Percentiles rank a stretch among this genome's conserved stretches.
Conservation (phyloP, 2,329 filamentous ascomycete species). For the Dactylellina leptospora region DNA sequence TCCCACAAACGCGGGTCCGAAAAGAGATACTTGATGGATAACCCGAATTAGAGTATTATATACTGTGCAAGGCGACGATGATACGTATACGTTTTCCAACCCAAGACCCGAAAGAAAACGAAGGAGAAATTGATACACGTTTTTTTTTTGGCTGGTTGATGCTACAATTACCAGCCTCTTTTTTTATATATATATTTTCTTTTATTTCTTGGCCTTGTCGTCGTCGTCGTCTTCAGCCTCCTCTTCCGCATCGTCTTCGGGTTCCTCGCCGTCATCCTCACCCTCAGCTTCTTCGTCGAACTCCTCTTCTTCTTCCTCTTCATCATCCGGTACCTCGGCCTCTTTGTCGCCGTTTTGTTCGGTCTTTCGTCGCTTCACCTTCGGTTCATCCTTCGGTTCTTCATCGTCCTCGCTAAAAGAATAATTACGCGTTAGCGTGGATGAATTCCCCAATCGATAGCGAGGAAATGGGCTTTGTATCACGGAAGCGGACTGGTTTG, state of each 20-base stretch:
- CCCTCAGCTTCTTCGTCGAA: constrained; percentile 23
- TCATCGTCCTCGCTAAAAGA: constrained; percentile 28
- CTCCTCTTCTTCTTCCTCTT: constrained; percentile 16
- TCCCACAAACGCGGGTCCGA: background rate
- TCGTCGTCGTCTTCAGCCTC: constrained; percentile 29
- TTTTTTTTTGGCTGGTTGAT: too few species aligned
- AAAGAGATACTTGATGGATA: background rate
- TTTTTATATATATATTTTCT: background rate
- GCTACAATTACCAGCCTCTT: background rate
- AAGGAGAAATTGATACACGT: background rate
- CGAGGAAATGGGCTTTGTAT: constrained; percentile 14
- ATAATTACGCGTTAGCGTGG: constrained; percentile 39
- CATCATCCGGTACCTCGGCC: constrained; percentile 13
- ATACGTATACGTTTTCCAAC: constrained; percentile 1
- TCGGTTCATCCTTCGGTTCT: constrained; percentile 32
- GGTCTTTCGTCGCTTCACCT: constrained; percentile 50
- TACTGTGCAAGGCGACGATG: constrained; percentile 1
- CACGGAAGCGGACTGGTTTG: constrained; percentile 20
- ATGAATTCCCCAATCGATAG: constrained; percentile 29
- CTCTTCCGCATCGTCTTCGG: constrained; percentile 18
- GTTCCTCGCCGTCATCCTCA: constrained; percentile 19
- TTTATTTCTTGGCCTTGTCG: constrained; percentile 38
- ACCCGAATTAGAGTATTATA: constrained; percentile 5
- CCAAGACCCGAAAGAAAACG: background rate
- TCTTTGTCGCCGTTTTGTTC: constrained; percentile 30